These are phyloP conservation scores for Pseudisothecium myosuroides DNA, from an alignment of 225 moss, liverwort and hornwort species.

Conservation along the genomic window DNA sequence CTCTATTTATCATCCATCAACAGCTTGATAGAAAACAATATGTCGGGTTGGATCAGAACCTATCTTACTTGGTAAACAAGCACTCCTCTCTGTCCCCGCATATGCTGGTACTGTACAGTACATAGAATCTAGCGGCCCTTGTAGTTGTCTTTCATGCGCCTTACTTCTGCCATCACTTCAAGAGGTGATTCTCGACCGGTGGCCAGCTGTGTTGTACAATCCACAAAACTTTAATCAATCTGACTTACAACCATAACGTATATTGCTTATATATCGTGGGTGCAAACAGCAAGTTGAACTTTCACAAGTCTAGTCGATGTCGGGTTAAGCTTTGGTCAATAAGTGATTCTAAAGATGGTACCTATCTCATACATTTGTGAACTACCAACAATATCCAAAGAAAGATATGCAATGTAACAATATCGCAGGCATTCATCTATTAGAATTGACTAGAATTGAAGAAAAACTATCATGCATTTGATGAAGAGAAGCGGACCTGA, in stretches of 20 bases:
- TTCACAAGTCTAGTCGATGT: background rate
- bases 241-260: background rate
- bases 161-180: constrained; percentile 51
- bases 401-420: background rate
- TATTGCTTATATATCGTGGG: background rate
- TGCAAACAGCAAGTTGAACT: background rate
- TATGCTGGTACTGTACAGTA: background rate
- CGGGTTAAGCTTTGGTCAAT: background rate
- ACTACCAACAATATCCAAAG: background rate
- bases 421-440: background rate
- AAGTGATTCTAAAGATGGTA: background rate
- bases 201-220: constrained; percentile 18
- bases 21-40: background rate
- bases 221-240: background rate
- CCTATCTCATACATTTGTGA: background rate
- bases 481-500: constrained; percentile 10
- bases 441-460: too few species aligned
- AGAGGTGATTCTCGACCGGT: constrained; percentile 33
- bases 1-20: background rate
- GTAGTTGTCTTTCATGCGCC: constrained; percentile 52
- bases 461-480: background rate
- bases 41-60: background rate
- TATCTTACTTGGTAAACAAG: background rate
- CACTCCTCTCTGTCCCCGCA: background rate
- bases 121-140: constrained; percentile 7